Base-by-base conservation (phyloP, 306 rosid species). In the Lagenaria siceraria region DNA sequence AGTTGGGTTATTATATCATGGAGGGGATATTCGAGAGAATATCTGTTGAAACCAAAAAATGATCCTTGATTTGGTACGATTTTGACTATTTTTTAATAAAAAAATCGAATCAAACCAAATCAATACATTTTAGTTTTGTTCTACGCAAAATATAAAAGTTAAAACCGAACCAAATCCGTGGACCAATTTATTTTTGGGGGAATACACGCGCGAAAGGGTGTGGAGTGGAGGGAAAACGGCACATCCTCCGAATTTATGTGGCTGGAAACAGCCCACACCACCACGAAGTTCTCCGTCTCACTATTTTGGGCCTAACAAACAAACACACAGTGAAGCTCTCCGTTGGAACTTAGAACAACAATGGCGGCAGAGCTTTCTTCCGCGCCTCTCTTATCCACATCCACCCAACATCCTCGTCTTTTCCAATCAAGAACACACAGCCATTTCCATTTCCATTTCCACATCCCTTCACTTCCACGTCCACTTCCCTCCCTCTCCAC, bases 371-470 rank as follows among this genome's bases (percentile, higher is more conserved):
- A 85, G 83, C 80, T 88, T 51, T 86, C 80, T 58, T 83, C 77
- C 77, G 79, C 90, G 78, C 87, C 83, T 36, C 89, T 85, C 87
- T 91, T 92, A 87, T 90, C 96, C 93, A 85, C 82, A 82, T 74
- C 77, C 53, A 14, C 77, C 14, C 18, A 80, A 60, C 56, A 54
- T 8, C 36, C 62, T 62, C 87, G 71, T 29, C 55, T 53, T 73
- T 43, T 48, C 70, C 82, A 51, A 4, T 43, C 72, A 55, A 76
- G 77, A 81, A 58, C 60, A 80, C 40, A 79, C 55, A 54, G 78
- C 77, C 79, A 52, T 4, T 33, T 33, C 36, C 36, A 42, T 62
- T 81, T 84, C 78, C 40, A 77, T 69, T 81, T 77, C n/a, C n/a
- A n/a, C n/a, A n/a, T n/a, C 19, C 60, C 63, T 51, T 56, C 80